Conservation (phyloP, 495 filamentous ascomycete genomes). For the Hyaloscypha bicolor region DNA sequence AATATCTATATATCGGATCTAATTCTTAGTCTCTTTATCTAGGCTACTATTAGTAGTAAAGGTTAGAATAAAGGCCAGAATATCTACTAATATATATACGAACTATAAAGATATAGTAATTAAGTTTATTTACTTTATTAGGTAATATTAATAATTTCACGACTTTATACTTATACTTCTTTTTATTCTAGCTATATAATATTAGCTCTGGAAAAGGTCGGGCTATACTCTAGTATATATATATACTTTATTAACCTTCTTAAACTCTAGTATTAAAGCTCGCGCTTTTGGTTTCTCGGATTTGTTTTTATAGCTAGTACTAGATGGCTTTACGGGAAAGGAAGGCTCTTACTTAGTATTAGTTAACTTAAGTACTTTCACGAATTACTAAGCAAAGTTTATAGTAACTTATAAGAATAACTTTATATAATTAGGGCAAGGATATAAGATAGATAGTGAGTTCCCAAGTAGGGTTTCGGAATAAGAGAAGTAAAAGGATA, state of each 20-base stretch:
- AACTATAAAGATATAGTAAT: constrained; percentile 3
- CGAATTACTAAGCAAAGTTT: too few relatives aligned
- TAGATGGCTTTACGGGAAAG: too few relatives aligned
- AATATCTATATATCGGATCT: constrained; percentile 1
- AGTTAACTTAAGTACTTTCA: too few relatives aligned
- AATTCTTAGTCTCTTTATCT: constrained; percentile 6
- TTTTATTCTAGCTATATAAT: background rate
- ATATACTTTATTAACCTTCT: constrained; percentile 2
- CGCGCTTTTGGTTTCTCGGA: background rate
- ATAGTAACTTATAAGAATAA: too few relatives aligned
- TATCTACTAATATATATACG: background rate
- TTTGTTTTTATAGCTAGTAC: too few relatives aligned
- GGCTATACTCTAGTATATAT: too few relatives aligned
- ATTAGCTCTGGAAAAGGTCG: background rate
- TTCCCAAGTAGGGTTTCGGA: too few relatives aligned
- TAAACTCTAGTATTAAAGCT: background rate
- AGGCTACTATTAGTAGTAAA: background rate
- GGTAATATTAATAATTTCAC: constrained; percentile 2
- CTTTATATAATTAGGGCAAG: too few relatives aligned
- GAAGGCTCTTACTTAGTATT: too few relatives aligned
- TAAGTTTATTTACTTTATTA: constrained; percentile 2
- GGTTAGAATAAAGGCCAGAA: background rate
- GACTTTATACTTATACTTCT: constrained; percentile 1
- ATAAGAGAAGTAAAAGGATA: too few relatives aligned
- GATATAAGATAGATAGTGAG: too few relatives aligned